Conservation (phyloP, 768 basidiomycete genomes). For the Boletus rubescentipes region DNA sequence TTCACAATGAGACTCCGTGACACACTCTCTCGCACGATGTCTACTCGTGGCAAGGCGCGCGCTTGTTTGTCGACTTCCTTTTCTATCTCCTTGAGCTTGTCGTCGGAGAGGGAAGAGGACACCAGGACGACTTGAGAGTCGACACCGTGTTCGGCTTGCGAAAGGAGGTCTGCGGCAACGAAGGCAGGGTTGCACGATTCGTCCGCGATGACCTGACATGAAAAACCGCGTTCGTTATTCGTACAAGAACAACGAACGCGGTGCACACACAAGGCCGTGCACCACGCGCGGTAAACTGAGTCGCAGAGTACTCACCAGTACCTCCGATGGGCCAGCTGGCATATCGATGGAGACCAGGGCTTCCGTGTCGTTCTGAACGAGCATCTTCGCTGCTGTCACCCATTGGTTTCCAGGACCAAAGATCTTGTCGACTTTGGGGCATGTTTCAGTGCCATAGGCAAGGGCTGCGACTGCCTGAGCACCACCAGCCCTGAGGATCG, state of each 20-base stretch:
- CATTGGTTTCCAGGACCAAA: slow-evolving; percentile 99
- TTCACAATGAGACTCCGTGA: slow-evolving; percentile 89
- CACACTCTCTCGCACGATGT: slow-evolving; percentile 88
- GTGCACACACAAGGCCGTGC: slow-evolving; percentile 49
- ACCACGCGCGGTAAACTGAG: slow-evolving; percentile 58
- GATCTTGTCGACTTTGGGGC: slow-evolving; percentile 98
- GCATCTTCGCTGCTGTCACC: slow-evolving; percentile 99
- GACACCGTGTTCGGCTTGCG: slow-evolving; percentile 96
- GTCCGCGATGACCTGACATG: slow-evolving; percentile 86
- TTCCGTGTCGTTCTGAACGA: slow-evolving; percentile 97
- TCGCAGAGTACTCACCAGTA: slow-evolving; percentile 58
- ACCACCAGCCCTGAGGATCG: slow-evolving; percentile 92
- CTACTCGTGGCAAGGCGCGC: slow-evolving; percentile 78
- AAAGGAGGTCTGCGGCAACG: slow-evolving; percentile 94
- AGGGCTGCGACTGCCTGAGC: slow-evolving; percentile 95
- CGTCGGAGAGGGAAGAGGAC: slow-evolving; percentile 63
- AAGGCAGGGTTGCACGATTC: slow-evolving; percentile 81
- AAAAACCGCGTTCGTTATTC: slow-evolving; percentile 32
- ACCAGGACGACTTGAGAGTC: slow-evolving; percentile 98
- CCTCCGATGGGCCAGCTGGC: slow-evolving; percentile 98
- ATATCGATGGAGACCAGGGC: slow-evolving; percentile 97
- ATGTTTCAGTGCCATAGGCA: slow-evolving; percentile 93
- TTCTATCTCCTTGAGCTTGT: slow-evolving; percentile 73
- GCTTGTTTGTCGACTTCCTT: slow-evolving; percentile 86
- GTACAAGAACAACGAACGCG: slow-evolving; percentile 40